Evolutionary conservation across 345 rosid species (phyloP).

Genomic region (Aquilaria sinensis): DNA sequence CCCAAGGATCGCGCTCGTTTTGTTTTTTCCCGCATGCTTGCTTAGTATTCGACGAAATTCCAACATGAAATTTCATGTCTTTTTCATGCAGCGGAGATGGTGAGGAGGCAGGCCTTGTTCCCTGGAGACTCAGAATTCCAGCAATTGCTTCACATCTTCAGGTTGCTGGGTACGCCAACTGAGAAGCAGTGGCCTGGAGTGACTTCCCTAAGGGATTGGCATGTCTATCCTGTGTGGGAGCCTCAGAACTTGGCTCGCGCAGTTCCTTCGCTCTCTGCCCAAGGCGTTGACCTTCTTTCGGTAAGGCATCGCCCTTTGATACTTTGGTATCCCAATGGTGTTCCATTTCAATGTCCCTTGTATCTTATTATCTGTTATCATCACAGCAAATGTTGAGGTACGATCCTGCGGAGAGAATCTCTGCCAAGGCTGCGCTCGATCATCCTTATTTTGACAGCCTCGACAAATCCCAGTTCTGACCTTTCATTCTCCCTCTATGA

Average conservation of each 20-base stretch:
- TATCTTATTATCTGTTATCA: constrained; percentile 7
- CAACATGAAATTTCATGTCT: not conserved
- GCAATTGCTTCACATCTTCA: constrained; percentile 93
- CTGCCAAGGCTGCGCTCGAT: constrained; percentile 84
- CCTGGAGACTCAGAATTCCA: constrained; percentile 96
- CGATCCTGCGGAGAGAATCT: constrained; percentile 81
- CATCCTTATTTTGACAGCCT: constrained; percentile 87
- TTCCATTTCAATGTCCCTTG: not conserved
- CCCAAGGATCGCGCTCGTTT: too few relatives aligned
- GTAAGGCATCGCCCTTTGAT: constrained; percentile 24
- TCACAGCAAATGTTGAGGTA: constrained; percentile 78
- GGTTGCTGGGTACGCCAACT: constrained; percentile 86
- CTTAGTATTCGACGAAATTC: constrained; percentile 1
- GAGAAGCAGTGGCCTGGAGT: constrained; percentile 93
- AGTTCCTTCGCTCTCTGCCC: constrained; percentile 65
- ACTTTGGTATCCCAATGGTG: not conserved
- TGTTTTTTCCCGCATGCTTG: too few relatives aligned
- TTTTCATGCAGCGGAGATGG: constrained; percentile 61
- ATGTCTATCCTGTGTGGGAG: constrained; percentile 83
- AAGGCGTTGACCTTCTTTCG: constrained; percentile 84
- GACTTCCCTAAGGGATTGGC: constrained; percentile 79
- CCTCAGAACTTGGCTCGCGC: constrained; percentile 61
- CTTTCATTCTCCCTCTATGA: constrained; percentile 2
- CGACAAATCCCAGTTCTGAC: constrained; percentile 90
- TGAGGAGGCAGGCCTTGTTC: constrained; percentile 80